Percentiles rank a stretch among this genome's conserved stretches.
phyloP scores from a whole-genome alignment of 1,284 basidiomycete genomes.

The Puccinia hordei region DNA sequence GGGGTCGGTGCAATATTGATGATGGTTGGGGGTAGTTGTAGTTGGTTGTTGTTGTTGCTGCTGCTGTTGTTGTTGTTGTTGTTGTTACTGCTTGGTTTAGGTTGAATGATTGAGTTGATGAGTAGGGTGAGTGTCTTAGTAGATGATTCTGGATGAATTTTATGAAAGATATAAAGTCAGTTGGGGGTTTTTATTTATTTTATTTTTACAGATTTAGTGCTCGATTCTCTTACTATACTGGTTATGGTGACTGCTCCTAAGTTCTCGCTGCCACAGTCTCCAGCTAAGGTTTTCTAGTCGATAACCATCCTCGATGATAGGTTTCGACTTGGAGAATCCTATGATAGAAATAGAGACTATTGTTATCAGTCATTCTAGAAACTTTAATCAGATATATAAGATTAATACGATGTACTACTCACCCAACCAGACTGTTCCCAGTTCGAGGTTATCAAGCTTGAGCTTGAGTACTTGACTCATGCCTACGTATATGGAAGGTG shows the following conservation, averaged over 20 bases:
- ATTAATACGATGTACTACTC: too few species aligned
- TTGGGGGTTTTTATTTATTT: too few species aligned
- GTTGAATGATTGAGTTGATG: neutral
- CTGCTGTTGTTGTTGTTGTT: neutral
- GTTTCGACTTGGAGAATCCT: slow-evolving; percentile 31
- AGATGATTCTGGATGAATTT: neutral
- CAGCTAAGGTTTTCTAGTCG: slow-evolving; percentile 45
- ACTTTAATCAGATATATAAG: too few species aligned
- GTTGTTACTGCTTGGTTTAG: neutral
- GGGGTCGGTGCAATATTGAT: slow-evolving; percentile 39
- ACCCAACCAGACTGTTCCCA: slow-evolving; percentile 3
- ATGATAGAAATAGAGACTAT: neutral
- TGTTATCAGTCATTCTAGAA: neutral
- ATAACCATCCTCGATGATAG: slow-evolving; percentile 22
- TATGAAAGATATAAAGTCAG: too few species aligned
- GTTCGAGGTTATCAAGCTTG: too few species aligned
- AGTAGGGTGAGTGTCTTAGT: neutral
- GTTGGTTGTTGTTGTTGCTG: neutral
- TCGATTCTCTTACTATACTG: too few species aligned
- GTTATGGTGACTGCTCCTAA: neutral
- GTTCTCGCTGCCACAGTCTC: slow-evolving; percentile 39
- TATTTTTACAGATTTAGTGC: too few species aligned
- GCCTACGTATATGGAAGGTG: too few species aligned
- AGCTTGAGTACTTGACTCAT: too few species aligned
- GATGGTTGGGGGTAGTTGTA: slow-evolving; percentile 15